Evolutionary conservation across 768 basidiomycete genomes (phyloP).

Genomic region (Lactarius quietus): DNA sequence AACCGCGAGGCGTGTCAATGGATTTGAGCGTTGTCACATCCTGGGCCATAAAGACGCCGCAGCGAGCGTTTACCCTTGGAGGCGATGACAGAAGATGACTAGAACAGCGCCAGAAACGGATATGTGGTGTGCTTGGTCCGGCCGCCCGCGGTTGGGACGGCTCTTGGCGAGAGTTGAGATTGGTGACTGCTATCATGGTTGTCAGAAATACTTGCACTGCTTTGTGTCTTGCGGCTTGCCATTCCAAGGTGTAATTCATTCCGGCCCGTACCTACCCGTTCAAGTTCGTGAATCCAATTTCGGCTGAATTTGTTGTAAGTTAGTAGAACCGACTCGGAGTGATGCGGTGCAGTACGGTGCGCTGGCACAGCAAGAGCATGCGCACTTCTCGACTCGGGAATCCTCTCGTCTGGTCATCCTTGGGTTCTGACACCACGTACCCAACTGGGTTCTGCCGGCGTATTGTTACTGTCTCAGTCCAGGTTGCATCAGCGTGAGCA

Average conservation of each 20-base stretch:
- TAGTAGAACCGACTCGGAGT: neutral
- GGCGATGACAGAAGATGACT: conserved; percentile 15
- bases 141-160: neutral
- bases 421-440: neutral
- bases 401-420: neutral
- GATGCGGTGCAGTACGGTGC: neutral
- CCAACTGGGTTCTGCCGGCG: neutral
- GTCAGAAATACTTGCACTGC: neutral
- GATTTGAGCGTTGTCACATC: neutral
- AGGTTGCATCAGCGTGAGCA: neutral
- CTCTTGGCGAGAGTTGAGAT: neutral
- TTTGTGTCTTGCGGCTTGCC: neutral
- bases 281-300: neutral
- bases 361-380: neutral
- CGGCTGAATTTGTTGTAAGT: neutral
- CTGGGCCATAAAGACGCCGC: neutral
- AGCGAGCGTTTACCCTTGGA: neutral
- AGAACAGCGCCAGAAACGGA: conserved; percentile 14
- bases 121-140: neutral
- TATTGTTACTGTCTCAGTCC: neutral
- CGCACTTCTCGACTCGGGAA: neutral
- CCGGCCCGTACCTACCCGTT: neutral
- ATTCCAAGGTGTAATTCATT: neutral
- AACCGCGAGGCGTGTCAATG: neutral
- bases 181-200: neutral